Base-by-base conservation (phyloP, 164 flowering plant genomes). In the Annona squamosa region DNA sequence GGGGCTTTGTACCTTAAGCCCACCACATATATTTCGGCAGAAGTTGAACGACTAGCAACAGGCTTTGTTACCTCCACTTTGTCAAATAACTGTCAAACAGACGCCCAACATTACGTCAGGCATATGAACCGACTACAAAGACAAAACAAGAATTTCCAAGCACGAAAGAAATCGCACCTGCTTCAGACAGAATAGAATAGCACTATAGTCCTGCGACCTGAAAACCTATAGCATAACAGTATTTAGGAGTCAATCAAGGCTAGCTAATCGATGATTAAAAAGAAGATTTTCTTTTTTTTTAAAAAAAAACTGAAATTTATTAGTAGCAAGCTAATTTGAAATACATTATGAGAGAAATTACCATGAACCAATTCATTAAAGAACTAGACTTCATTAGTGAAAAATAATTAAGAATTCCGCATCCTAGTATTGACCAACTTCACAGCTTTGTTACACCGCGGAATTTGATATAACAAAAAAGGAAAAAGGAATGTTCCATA, bases 51-150 rank as follows among this genome's bases (percentile, higher is more conserved):
- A 87, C 99, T 95, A 61, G 99, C 94, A 26, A 79, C 83, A 46
- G 99, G 99, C 77, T 93, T 95, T 46, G 84, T 84, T 65, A 88
- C 94, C 81, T 93, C 98, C 65, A 95, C 99, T 87, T 89, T 95
- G 63, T 84, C 99, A 85, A 95, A 95, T 44, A 95, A 79, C 98
- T 95, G 90, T 75, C 79, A n/a, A 68, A 9, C 47, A 79, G 72
- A 59, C 17, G 61, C 42, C 7, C 72, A 17, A 37, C 17, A 42
- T 26, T 19, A 63, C 48, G 1, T 74, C 70, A 77, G 66, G 73
- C 59, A 52, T 26, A 72, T 16, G 7, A 17, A n/a, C 47, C 65
- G 72, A 45, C 37, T 2, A 63, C 0, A 56, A 43, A 62, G 5
- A 73, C 46, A 2, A 41, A 7, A 10, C 65, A 64, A 26, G 65